A percentile compares a stretch with the other conserved stretches of the same genome.
Evolutionary conservation across 768 basidiomycete species (phyloP).

Genomic region (Stropharia rugosoannulata): DNA sequence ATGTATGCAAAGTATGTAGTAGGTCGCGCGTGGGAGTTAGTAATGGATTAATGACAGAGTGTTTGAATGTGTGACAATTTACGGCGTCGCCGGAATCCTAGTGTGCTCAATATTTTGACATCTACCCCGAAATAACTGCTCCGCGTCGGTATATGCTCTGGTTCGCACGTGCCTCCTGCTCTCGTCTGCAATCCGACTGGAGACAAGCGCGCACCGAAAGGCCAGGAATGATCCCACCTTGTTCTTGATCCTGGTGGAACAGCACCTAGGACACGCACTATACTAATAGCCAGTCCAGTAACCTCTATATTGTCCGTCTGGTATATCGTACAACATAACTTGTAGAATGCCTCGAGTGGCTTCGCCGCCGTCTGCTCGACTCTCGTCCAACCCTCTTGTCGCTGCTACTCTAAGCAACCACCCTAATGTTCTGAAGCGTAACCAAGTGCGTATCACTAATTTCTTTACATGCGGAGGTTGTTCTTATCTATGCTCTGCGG

Average conservation of each 20-base stretch:
- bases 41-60: too few species aligned
- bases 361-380: slow-evolving; percentile 12
- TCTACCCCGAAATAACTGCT: not conserved
- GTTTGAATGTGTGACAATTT: not conserved
- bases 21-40: too few species aligned
- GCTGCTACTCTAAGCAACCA: slow-evolving; percentile 23
- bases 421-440: slow-evolving; percentile 51
- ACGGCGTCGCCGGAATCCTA: not conserved
- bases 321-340: not conserved
- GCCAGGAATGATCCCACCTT: slow-evolving; percentile 19
- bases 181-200: slow-evolving; percentile 2
- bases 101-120: too few species aligned
- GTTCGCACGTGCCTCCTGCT: slow-evolving; percentile 3
- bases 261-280: not conserved
- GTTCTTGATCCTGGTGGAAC: slow-evolving; percentile 9
- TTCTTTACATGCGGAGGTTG: not conserved
- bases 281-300: not conserved
- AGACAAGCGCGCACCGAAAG: slow-evolving; percentile 15
- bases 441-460: slow-evolving; percentile 37
- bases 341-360: slow-evolving; percentile 20
- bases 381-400: slow-evolving; percentile 15
- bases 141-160: slow-evolving; percentile 3
- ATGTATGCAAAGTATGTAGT: too few species aligned
- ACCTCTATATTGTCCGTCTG: not conserved
- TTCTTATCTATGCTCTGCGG: slow-evolving; percentile 1